Conservation (phyloP, 306 rosid species). For the Psophocarpus tetragonolobus region DNA sequence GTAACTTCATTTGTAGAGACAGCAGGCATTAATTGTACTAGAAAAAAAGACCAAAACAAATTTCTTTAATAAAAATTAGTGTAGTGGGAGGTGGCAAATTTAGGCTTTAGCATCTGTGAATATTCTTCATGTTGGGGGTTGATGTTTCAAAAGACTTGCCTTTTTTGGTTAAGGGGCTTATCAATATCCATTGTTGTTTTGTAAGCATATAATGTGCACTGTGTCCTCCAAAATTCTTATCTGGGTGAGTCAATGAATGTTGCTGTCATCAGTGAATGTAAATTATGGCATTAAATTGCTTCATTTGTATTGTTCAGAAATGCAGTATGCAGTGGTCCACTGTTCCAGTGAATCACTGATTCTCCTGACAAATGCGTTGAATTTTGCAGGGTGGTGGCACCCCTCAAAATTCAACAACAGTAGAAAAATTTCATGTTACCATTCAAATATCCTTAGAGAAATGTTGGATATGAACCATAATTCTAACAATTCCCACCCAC, state of each 20-base stretch:
- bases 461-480: neutral
- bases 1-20: conserved; percentile 62
- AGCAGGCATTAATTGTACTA: conserved; percentile 25
- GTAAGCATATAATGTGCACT: neutral
- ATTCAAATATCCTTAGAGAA: neutral
- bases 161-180: neutral
- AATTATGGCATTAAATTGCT: conserved; percentile 39
- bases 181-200: conserved; percentile 25
- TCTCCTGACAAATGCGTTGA: conserved; percentile 26
- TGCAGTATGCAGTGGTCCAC: conserved; percentile 39
- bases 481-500: neutral
- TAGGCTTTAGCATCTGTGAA: conserved; percentile 48
- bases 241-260: conserved; percentile 33
- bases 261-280: conserved; percentile 20
- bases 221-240: conserved; percentile 21
- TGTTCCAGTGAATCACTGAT: conserved; percentile 18
- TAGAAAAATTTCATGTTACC: conserved; percentile 11
- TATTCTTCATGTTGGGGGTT: conserved; percentile 33
- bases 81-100: conserved; percentile 33
- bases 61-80: conserved; percentile 30
- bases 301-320: conserved; percentile 22
- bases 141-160: conserved; percentile 19
- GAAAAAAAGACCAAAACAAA: conserved; percentile 28
- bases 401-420: neutral
- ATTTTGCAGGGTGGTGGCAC: conserved; percentile 27